Conservation (phyloP, 2,329 filamentous ascomycete species). For the Penicillium paneum region DNA sequence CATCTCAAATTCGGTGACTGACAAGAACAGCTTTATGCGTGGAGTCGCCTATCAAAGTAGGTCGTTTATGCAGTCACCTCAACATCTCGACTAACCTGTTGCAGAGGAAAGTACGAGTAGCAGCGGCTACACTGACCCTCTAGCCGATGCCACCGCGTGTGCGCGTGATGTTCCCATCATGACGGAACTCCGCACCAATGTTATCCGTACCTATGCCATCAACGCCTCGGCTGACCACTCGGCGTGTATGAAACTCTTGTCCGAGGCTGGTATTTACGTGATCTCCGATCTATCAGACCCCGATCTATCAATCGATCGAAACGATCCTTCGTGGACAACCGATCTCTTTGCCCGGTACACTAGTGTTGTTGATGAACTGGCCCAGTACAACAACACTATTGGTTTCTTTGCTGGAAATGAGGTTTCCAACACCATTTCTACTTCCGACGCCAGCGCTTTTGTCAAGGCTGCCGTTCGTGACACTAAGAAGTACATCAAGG, state of each 20-base stretch:
- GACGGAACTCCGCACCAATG: conserved; percentile 75
- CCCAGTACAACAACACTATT: conserved; percentile 79
- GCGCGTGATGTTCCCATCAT: conserved; percentile 79
- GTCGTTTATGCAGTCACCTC: conserved; percentile 19
- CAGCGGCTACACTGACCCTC: conserved; percentile 70
- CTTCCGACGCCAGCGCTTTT: conserved; percentile 82
- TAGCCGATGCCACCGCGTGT: conserved; percentile 68
- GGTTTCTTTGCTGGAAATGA: conserved; percentile 98
- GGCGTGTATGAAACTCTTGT: conserved; percentile 75
- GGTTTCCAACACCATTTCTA: conserved; percentile 80
- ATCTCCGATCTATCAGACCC: conserved; percentile 85
- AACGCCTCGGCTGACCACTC: conserved; percentile 73
- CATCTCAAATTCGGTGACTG: conserved; percentile 30
- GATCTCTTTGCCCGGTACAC: conserved; percentile 75
- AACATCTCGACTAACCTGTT: conserved; percentile 10
- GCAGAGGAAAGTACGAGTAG: conserved; percentile 48
- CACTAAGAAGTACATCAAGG: conserved; percentile 84
- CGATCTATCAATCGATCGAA: conserved; percentile 74
- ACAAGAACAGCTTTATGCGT: conserved; percentile 65
- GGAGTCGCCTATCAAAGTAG: conserved; percentile 84
- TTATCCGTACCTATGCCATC: conserved; percentile 88
- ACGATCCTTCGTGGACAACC: conserved; percentile 71
- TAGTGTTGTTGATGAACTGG: conserved; percentile 72
- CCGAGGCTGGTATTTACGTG: conserved; percentile 85
- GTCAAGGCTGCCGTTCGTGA: conserved; percentile 96